Conservation (phyloP, 495 filamentous ascomycete genomes). For the Aspergillus haitiensis region DNA sequence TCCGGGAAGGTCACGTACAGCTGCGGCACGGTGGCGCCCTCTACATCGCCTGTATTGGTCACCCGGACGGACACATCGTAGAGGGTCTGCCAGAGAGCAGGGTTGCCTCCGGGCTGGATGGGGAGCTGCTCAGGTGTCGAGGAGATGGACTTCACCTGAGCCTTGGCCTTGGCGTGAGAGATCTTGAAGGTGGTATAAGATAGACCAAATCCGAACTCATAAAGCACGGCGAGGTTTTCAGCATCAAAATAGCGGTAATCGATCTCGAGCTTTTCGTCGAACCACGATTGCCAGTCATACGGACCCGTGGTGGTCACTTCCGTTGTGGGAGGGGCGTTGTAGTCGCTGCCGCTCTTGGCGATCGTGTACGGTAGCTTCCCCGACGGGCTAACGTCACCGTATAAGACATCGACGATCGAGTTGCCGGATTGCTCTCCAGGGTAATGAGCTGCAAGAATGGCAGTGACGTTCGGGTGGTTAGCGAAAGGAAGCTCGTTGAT, state of each 20-base stretch:
- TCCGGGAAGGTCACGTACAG: constrained; percentile 50
- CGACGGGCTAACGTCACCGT: constrained; percentile 68
- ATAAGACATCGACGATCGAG: constrained; percentile 69
- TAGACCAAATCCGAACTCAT: constrained; percentile 68
- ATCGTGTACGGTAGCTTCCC: constrained; percentile 81
- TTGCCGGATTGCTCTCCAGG: constrained; percentile 83
- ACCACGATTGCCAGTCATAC: constrained; percentile 65
- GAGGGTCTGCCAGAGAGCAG: constrained; percentile 58
- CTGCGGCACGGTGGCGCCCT: constrained; percentile 60
- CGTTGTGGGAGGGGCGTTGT: constrained; percentile 46
- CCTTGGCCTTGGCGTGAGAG: constrained; percentile 20
- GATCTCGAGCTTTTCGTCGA: constrained; percentile 61
- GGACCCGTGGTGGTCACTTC: constrained; percentile 41
- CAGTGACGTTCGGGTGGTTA: constrained; percentile 62
- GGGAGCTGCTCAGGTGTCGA: background rate
- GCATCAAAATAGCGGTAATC: constrained; percentile 68
- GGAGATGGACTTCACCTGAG: background rate
- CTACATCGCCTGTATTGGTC: constrained; percentile 52
- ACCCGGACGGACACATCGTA: constrained; percentile 50
- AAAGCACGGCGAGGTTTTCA: constrained; percentile 56
- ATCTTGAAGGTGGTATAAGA: constrained; percentile 67
- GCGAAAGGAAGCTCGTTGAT: constrained; percentile 46
- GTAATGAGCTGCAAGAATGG: constrained; percentile 71
- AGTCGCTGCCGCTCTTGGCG: constrained; percentile 67
- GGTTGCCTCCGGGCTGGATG: constrained; percentile 48